Percentiles rank a stretch among this genome's conserved stretches.
These are phyloP conservation scores for Ilex paraguariensis DNA, from an alignment of 305 asterid genomes.

Conservation along the genomic window DNA sequence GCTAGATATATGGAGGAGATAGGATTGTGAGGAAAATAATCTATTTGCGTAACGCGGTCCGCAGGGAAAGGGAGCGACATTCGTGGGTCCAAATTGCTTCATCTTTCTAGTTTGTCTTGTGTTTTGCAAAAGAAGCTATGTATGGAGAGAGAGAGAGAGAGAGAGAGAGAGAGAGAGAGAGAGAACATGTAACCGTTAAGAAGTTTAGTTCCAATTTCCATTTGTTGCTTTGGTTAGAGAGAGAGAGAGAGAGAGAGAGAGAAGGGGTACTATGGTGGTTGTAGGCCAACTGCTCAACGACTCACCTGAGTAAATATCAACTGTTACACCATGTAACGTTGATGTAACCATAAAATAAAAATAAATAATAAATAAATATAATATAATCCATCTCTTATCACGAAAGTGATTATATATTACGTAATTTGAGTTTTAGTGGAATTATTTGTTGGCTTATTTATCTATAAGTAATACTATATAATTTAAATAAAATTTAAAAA, in stretches of 20 bases:
- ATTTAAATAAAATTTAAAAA: no score
- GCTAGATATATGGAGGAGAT: not conserved
- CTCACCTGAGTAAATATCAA: no score
- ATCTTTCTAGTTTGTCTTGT: no score
- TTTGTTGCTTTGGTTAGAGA: not conserved
- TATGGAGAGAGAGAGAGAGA: not conserved
- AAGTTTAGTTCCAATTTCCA: not conserved
- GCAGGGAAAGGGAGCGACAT: not conserved
- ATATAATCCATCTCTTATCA: no score
- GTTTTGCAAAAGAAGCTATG: not conserved
- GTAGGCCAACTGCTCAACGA: not conserved
- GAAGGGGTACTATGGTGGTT: not conserved
- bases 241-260: not conserved
- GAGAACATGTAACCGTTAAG: not conserved
- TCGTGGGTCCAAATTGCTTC: not conserved
- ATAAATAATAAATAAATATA: no score
- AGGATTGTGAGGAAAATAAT: not conserved
- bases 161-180: not conserved
- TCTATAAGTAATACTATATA: no score
- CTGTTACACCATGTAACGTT: no score
- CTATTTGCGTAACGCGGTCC: not conserved
- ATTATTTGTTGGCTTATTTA: no score
- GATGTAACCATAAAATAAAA: no score
- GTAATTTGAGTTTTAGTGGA: no score
- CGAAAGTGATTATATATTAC: no score